A percentile compares a stretch with the other conserved stretches of the same genome.
phyloP scores from a whole-genome alignment of 495 filamentous ascomycete species.

The Daldinia loculata region DNA sequence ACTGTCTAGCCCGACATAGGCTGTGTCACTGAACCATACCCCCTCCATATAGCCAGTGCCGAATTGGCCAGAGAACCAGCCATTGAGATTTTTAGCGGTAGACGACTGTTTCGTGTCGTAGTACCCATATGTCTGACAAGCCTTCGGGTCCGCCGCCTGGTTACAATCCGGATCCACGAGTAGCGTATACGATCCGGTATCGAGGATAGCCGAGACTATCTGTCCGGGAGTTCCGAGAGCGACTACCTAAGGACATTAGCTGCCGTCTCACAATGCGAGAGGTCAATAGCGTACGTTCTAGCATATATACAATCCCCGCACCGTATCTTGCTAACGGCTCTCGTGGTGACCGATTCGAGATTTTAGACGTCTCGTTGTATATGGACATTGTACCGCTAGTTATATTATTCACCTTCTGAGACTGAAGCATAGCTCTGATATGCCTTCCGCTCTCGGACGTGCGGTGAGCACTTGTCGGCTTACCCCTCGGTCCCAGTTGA shows the following conservation, averaged over 20 bases:
- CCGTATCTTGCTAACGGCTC: conserved; percentile 41
- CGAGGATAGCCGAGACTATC: conserved; percentile 52
- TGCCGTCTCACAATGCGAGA: neutral
- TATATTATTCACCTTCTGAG: conserved; percentile 35
- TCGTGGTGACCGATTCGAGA: conserved; percentile 23
- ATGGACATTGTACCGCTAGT: conserved; percentile 16
- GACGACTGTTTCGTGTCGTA: conserved; percentile 53
- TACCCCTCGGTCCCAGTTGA: conserved; percentile 5
- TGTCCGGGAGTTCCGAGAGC: conserved; percentile 56
- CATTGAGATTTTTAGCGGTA: conserved; percentile 45
- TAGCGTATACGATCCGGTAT: conserved; percentile 58
- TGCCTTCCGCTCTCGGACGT: conserved; percentile 21
- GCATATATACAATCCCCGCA: conserved; percentile 52
- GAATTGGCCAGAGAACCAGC: conserved; percentile 51
- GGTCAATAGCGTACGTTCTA: conserved; percentile 45
- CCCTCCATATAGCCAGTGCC: conserved; percentile 54
- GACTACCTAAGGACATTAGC: conserved; percentile 42
- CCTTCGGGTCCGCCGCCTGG: conserved; percentile 46
- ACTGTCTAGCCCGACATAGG: conserved; percentile 51
- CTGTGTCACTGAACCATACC: conserved; percentile 51
- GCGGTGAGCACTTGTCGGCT: conserved; percentile 5
- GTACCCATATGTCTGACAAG: conserved; percentile 52
- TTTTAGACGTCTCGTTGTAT: neutral
- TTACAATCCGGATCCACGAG: conserved; percentile 56
- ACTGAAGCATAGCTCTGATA: conserved; percentile 39